A percentile compares a stretch with the other conserved stretches of the same genome.
phyloP scores from a whole-genome alignment of 163 green algal species.

The Scenedesmus sp. region DNA sequence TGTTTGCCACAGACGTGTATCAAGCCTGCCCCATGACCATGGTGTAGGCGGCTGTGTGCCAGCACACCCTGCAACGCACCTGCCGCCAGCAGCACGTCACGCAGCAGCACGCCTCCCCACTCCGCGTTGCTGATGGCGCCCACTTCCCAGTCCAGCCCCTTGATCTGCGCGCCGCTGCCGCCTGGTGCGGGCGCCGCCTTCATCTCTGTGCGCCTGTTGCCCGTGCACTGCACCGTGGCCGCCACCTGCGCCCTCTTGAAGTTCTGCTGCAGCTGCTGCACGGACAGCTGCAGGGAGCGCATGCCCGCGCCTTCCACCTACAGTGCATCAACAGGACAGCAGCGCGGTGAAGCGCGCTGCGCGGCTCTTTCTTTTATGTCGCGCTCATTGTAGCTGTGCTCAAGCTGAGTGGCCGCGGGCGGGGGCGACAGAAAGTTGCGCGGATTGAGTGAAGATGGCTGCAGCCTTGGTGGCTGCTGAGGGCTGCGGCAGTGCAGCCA shows the following conservation, averaged over 20 bases:
- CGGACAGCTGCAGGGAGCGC: conserved; percentile 70
- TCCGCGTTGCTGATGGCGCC: conserved; percentile 85
- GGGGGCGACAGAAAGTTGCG: too few relatives aligned
- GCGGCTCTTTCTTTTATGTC: background rate
- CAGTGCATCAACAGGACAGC: too few relatives aligned
- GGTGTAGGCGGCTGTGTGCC: background rate
- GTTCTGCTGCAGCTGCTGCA: conserved; percentile 80
- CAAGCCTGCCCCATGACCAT: too few relatives aligned
- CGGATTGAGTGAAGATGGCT: background rate
- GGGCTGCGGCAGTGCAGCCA: too few relatives aligned
- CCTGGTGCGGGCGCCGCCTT: conserved; percentile 52
- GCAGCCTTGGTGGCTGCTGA: background rate
- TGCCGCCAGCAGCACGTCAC: conserved; percentile 83
- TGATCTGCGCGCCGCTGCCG: conserved; percentile 49
- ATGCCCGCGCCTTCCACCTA: conserved; percentile 76
- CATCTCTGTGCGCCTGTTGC: conserved; percentile 77
- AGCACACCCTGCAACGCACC: conserved; percentile 23
- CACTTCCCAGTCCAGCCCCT: conserved; percentile 85
- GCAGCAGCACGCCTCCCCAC: conserved; percentile 80
- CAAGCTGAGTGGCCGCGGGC: background rate
- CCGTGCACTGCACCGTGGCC: conserved; percentile 86
- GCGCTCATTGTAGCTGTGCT: background rate
- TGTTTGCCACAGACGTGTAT: too few relatives aligned
- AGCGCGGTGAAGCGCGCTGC: background rate
- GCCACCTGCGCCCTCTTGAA: conserved; percentile 85